A percentile compares a stretch with the other conserved stretches of the same genome.
Conservation (phyloP, 345 rosid genomes). For the Pistacia vera region DNA sequence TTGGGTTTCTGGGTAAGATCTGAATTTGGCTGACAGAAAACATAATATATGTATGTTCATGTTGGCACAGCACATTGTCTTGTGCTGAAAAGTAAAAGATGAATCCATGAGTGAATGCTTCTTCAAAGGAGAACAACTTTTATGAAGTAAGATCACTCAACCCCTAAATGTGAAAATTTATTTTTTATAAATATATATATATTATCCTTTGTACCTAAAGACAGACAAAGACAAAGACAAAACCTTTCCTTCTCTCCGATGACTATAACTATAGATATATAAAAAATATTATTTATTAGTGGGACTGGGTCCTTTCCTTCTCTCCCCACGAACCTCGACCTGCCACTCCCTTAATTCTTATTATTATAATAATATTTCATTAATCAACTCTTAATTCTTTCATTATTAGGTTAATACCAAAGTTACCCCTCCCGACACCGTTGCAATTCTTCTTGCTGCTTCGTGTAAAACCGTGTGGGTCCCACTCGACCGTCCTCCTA, state of each 20-base stretch:
- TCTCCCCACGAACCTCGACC: not conserved
- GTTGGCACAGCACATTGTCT: not conserved
- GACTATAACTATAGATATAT: too few relatives aligned
- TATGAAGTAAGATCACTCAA: not conserved
- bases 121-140: conserved; percentile 25
- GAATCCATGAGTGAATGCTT: conserved; percentile 11
- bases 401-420: not conserved
- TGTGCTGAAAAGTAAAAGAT: not conserved
- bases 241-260: not conserved
- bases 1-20: too few relatives aligned
- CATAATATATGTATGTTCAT: too few relatives aligned
- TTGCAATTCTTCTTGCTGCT: conserved; percentile 13
- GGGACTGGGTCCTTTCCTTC: not conserved
- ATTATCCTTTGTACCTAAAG: conserved; percentile 8
- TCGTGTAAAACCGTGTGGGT: conserved; percentile 32
- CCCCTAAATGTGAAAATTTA: not conserved
- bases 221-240: conserved; percentile 18
- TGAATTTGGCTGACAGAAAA: too few relatives aligned
- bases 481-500: not conserved
- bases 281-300: not conserved
- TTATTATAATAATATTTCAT: too few relatives aligned
- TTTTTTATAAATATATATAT: not conserved
- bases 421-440: not conserved
- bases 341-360: not conserved
- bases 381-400: not conserved